Base-by-base conservation (phyloP, 1,139 yeast genomes). In the Nakaseomyces delphensis region DNA sequence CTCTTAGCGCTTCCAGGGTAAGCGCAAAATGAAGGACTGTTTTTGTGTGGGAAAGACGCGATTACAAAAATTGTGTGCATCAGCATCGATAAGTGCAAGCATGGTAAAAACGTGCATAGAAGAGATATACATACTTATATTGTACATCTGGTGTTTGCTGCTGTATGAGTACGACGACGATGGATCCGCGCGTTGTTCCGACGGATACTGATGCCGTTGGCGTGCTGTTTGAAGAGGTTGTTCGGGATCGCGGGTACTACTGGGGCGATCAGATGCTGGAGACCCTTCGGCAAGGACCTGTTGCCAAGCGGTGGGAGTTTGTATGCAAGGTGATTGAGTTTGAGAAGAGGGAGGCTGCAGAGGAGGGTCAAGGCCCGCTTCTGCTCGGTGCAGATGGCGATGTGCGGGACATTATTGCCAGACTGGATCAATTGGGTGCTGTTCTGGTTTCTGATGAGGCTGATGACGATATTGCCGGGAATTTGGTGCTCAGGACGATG, bases 241-340 rank as follows among this genome's bases (percentile, higher is more conserved):
- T 46, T 23, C 32, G 38, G 18, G 40, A 41, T 11, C 41, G 45
- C 13, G 44, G 44, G 8, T 44, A 43, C 36, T 45, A 40, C 21
- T 45, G 46, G 45, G 46, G 46, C 8, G 39, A 20, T 6, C 38
- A 28, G 44, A 42, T 10, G 37, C 41, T 19, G 36, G 27, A 32
- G 14, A 43, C 43, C n/a, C 31, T 44, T 37, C 42, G 40, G 20
- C 36, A 36, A n/a, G 38, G 46, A 5, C 39, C 48, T 7, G 36
- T 30, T 15, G 28, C 31, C 14, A 41, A 43, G 31, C 45, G 46
- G 39, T 47, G 50, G 50, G 45, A 41, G 33, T 39, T 46, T 6
- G 45, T 47, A n/a, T 47, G 50, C 25, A 44, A 46, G 24, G 43
- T 36, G 14, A 19, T 30, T 18, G 29, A 19, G 11, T 20, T 33